phyloP scores from a whole-genome alignment of 2,329 filamentous ascomycete species.

The Trichoderma sp. region DNA sequence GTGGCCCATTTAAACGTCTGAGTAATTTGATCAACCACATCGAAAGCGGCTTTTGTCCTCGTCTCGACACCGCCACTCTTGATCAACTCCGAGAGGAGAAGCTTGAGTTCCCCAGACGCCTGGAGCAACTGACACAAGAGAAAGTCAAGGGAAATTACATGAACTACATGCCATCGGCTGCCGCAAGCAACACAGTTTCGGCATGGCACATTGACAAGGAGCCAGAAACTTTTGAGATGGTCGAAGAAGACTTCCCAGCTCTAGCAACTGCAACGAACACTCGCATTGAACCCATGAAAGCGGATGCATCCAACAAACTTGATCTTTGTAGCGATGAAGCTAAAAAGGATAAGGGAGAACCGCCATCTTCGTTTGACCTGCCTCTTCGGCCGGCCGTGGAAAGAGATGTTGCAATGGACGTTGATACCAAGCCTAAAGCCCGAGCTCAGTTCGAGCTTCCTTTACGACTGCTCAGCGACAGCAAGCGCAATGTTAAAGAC shows the following conservation, averaged over 20 bases:
- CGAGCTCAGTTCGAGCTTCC: neutral
- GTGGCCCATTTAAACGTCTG: slow-evolving; percentile 43
- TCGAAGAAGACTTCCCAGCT: slow-evolving; percentile 31
- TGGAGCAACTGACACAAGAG: slow-evolving; percentile 37
- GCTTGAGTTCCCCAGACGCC: slow-evolving; percentile 41
- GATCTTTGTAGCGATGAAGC: neutral
- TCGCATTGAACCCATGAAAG: neutral
- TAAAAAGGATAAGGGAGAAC: neutral
- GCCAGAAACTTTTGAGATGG: slow-evolving; percentile 17
- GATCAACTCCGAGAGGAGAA: slow-evolving; percentile 44
- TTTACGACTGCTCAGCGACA: neutral
- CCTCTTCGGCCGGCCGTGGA: neutral
- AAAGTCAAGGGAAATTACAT: slow-evolving; percentile 38
- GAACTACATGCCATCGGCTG: slow-evolving; percentile 33
- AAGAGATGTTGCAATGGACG: neutral
- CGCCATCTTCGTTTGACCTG: neutral
- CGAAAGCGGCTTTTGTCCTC: slow-evolving; percentile 47
- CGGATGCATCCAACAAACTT: neutral
- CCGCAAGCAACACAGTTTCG: neutral
- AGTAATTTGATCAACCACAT: slow-evolving; percentile 51
- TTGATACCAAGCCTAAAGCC: neutral
- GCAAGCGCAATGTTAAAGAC: neutral
- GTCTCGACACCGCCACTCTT: slow-evolving; percentile 42
- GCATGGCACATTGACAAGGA: slow-evolving; percentile 3
- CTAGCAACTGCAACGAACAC: neutral